Base-by-base conservation (phyloP, 1,139 yeast genomes). In the Scheffersomyces titani region DNA sequence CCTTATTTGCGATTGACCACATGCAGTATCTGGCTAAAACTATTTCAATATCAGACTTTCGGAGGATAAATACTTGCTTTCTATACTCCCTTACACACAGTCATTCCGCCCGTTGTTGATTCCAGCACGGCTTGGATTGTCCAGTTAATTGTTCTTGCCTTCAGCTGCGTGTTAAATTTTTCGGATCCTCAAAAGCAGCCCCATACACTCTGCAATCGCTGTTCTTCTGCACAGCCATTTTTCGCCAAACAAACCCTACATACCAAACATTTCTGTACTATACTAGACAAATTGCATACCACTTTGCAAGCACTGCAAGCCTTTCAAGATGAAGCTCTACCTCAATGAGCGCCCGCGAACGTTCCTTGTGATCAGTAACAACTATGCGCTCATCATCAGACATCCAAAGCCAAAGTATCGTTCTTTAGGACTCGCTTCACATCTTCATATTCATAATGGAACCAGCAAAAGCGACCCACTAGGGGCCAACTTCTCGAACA, bases 261-360 rank as follows among this genome's bases (percentile, higher is more conserved):
- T 22, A 22, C 24, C 24, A 22, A 22, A 22, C 6, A 22, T 22
- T 5, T 6, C 5, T 5, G 6, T 22, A 22, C 40, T 11, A 30
- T n/a, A n/a, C n/a, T n/a, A 30, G 2, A 30, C 40, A 30, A 30
- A 30, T 30, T 7, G 13, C 40, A 30, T 30, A 30, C 40, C 13
- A n/a, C 13, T 30, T 30, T 30, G 40, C 9, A 30, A 49, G 47
- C 40, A 50, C 56, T 21, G 18, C 52, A 47, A 44, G 30, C 44
- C 50, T 16, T 22, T 50, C 47, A 52, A 54, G 19, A 85, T 85
- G 89, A 80, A 72, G 63, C 70, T 85, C 19, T 82, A 76, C 64
- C 72, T 85, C 58, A 82, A 84, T 58, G 82, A 77, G 55, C 62
- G 73, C 19, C 89, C 90, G 2, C 70, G 90, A 54, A 78, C 89